Conservation (phyloP, 2,329 filamentous ascomycete genomes). For the Aspergillus sp. region DNA sequence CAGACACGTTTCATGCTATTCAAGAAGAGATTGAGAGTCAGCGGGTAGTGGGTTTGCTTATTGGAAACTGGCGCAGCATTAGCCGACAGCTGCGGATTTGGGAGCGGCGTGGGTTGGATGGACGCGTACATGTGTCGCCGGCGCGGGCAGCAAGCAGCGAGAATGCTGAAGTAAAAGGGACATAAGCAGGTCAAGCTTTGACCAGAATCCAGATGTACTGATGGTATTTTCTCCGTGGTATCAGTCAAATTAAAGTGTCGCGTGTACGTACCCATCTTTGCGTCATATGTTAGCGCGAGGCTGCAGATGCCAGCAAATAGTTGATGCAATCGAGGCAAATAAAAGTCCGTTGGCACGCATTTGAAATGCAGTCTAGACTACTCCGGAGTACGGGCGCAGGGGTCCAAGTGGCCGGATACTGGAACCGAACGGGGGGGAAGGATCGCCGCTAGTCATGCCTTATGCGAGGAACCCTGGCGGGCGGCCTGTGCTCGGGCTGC, state of each 20-base stretch:
- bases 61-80: constrained; percentile 42
- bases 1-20: constrained; percentile 22
- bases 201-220: neutral
- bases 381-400: neutral
- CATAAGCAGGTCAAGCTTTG: neutral
- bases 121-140: neutral
- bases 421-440: neutral
- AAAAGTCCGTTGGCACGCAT: neutral
- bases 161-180: neutral
- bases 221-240: neutral
- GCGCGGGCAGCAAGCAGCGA: constrained; percentile 4
- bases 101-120: constrained; percentile 24
- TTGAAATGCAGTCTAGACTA: neutral
- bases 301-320: neutral
- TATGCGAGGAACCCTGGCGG: neutral
- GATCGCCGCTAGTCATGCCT: constrained; percentile 5
- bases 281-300: neutral
- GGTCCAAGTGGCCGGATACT: neutral
- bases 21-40: constrained; percentile 33
- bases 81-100: constrained; percentile 39
- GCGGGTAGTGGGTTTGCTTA: constrained; percentile 38
- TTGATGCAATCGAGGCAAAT: neutral
- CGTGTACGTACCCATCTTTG: neutral
- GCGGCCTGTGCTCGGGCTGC: neutral
- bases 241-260: neutral